Base-by-base conservation (phyloP, 2,329 filamentous ascomycete species). In the Cylindrodendrum hubeiense region DNA sequence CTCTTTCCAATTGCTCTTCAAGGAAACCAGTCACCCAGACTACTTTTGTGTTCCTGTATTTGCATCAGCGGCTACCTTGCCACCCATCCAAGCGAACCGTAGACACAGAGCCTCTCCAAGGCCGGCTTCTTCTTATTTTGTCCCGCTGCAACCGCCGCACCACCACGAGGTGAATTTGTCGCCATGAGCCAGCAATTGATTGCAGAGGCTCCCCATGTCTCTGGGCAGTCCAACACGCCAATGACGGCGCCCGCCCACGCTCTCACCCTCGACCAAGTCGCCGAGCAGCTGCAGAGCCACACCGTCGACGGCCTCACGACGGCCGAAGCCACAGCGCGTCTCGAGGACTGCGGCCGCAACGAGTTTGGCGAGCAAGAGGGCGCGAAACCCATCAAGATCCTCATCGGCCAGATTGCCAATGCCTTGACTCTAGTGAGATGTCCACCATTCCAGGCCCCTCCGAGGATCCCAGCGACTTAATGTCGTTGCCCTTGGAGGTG, bases 371-470 rank as follows among this genome's bases (percentile, higher is more conserved):
- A 89, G 50, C 84, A 82, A 7, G 81, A 85, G 57, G 86, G 87
- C 9, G 89, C 92, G 22, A 86, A 87, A 60, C 84, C 87, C 28
- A 70, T 85, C 60, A 90, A 90, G 74, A 92, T 92, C 65, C 79
- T 93, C 22, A 80, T 91, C 52, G 83, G 86, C 33, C 90, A 93
- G 74, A 82, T 92, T 57, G 89, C 89, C 64, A 92, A 92, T 77
- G 90, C 90, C 15, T 87, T 92, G 87, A 91, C 88, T 69, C 77
- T 92, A 77, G 90, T 90, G 73, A 74, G 76, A 68, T 56, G 21
- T 19, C 28, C 39, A 54, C 24, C 56, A 39, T 6, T 24, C 37
- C 24, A 39, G 49, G n/a, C 55, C 21, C 44, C 15, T 3, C 17
- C 19, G 4, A 33, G 24, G n/a, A 9, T 17, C 12, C 26, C 30